These are phyloP conservation scores for Misopates orontium DNA, from an alignment of 257 asterid genomes.

Conservation along the genomic window DNA sequence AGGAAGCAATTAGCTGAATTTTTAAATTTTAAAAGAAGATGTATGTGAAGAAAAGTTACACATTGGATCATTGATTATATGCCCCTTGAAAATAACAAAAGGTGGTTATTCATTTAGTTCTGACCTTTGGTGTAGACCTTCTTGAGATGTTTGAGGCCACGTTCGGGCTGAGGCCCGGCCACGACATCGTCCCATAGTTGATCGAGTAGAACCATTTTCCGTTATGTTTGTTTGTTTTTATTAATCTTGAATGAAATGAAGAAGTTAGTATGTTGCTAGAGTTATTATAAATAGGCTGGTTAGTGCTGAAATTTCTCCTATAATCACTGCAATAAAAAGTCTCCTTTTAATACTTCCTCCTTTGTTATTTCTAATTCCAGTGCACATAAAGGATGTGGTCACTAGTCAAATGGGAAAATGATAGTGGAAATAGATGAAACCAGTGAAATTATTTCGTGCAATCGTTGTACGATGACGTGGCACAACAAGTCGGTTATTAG, in stretches of 20 bases:
- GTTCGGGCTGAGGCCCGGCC: constrained; percentile 87
- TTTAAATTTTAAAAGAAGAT: no score
- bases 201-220: constrained; percentile 74
- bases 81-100: no score
- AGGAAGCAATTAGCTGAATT: no score
- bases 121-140: constrained; percentile 35
- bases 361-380: constrained; percentile 26
- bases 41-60: no score
- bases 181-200: constrained; percentile 90
- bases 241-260: no score
- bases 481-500: no score
- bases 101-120: no score
- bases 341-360: constrained; percentile 1
- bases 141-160: constrained; percentile 82
- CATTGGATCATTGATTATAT: no score
- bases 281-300: constrained; percentile 34
- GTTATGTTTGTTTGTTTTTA: background rate
- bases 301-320: constrained; percentile 37
- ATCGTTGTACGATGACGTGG: no score
- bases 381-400: background rate
- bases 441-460: no score
- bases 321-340: background rate
- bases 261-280: background rate
- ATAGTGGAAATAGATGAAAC: constrained; percentile 32
- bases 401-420: constrained; percentile 10